Evolutionary conservation across 208 protist species (phyloP).

Genomic region (Leishmania mexicana): DNA sequence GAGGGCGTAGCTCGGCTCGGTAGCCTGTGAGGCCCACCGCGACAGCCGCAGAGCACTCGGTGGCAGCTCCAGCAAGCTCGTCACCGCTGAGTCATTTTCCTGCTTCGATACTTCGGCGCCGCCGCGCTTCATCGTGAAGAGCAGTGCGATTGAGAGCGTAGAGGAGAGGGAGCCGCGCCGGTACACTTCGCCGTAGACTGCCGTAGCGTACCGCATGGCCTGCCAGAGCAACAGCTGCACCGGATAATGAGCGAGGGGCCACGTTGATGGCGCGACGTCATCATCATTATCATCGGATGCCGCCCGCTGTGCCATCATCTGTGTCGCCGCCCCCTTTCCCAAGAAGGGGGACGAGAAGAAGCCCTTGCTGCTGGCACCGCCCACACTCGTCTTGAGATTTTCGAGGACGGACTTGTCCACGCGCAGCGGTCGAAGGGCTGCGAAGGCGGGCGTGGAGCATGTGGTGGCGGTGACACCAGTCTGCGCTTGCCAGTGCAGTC

Average conservation of each 20-base stretch:
- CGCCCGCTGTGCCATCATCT: background rate
- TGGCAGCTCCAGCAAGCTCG: conserved; percentile 49
- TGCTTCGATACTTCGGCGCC: conserved; percentile 31
- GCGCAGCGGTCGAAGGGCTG: background rate
- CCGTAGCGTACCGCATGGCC: conserved; percentile 59
- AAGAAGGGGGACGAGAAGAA: conserved; percentile 4
- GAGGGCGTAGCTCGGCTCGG: conserved; percentile 61
- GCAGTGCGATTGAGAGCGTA: conserved; percentile 29
- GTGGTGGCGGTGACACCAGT: background rate
- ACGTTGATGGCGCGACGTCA: background rate
- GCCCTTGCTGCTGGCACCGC: conserved; percentile 1
- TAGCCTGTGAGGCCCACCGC: conserved; percentile 42
- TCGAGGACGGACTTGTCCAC: background rate
- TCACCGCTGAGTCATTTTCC: conserved; percentile 53
- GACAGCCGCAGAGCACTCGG: conserved; percentile 40
- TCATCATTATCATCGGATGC: background rate
- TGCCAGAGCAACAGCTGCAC: conserved; percentile 48
- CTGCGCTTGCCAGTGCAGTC: background rate
- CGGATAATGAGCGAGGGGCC: conserved; percentile 24
- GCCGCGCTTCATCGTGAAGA: conserved; percentile 41
- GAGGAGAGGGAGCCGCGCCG: conserved; percentile 47
- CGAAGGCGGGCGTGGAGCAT: background rate
- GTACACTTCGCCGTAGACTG: conserved; percentile 66
- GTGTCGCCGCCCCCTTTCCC: background rate
- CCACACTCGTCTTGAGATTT: background rate